phyloP scores from a whole-genome alignment of 306 rosid species.

The Vigna nakashimae region DNA sequence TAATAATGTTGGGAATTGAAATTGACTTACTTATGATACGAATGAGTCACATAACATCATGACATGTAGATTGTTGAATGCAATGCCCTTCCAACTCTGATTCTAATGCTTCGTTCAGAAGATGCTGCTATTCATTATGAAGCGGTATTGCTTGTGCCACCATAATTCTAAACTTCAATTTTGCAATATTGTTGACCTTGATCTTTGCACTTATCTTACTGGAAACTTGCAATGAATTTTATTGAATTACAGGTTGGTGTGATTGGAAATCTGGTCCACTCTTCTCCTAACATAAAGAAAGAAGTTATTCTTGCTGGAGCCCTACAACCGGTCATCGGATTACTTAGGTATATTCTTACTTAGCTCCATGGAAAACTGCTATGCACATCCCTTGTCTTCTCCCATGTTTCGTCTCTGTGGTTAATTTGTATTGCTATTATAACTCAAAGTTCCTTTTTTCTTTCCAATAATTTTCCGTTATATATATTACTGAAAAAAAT shows the following conservation, averaged over 20 bases:
- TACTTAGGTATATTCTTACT: constrained; percentile 64
- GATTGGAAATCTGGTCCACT: constrained; percentile 92
- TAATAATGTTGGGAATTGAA: constrained; percentile 27
- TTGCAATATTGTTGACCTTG: constrained; percentile 14
- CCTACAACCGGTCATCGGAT: constrained; percentile 87
- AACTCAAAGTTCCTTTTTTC: not conserved
- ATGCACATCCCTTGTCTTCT: not conserved
- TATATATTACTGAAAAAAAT: not conserved
- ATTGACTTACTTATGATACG: constrained; percentile 14
- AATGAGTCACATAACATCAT: constrained; percentile 26
- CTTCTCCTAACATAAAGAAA: constrained; percentile 89
- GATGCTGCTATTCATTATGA: constrained; percentile 94
- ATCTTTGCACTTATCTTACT: constrained; percentile 30
- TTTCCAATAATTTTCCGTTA: not conserved
- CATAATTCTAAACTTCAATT: constrained; percentile 9
- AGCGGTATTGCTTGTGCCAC: constrained; percentile 63
- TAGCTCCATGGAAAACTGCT: constrained; percentile 18
- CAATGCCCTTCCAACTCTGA: constrained; percentile 92
- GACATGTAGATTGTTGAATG: constrained; percentile 82
- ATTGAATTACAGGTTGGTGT: constrained; percentile 79
- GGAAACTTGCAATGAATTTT: constrained; percentile 38
- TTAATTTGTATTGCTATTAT: constrained; percentile 4
- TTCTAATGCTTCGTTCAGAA: constrained; percentile 89
- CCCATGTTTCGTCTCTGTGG: not conserved
- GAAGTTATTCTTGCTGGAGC: constrained; percentile 96